Percentiles rank a stretch among this genome's conserved stretches.
These are phyloP conservation scores for Kodamaea jinghongensis DNA, from an alignment of 805 yeast species.

Conservation along the genomic window DNA sequence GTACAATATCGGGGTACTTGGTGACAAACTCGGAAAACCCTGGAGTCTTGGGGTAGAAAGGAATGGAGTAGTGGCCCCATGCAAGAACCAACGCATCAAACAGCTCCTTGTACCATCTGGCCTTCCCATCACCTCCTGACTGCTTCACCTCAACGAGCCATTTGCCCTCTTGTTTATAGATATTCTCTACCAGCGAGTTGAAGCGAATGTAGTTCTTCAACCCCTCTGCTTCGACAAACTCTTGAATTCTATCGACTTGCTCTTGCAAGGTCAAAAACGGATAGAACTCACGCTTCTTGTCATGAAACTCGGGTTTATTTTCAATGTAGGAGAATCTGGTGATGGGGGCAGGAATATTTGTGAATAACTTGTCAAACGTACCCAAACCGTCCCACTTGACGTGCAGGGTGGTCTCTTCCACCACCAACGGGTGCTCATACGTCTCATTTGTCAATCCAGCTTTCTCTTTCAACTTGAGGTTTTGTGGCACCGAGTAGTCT, in stretches of 20 bases:
- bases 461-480: slow-evolving; percentile 21
- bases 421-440: slow-evolving; percentile 14
- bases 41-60: slow-evolving; percentile 52
- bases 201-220: slow-evolving; percentile 33
- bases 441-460: slow-evolving; percentile 18
- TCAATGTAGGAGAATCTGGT: slow-evolving; percentile 38
- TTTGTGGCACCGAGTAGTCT: slow-evolving; percentile 34
- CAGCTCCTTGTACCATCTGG: slow-evolving; percentile 43
- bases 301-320: slow-evolving; percentile 19
- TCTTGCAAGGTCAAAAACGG: slow-evolving; percentile 41
- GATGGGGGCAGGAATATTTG: slow-evolving; percentile 39
- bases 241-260: slow-evolving; percentile 22
- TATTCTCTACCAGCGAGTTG: slow-evolving; percentile 40
- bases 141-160: slow-evolving; percentile 36
- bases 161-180: slow-evolving; percentile 31
- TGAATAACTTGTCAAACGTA: slow-evolving; percentile 36
- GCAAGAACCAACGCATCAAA: slow-evolving; percentile 66
- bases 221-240: slow-evolving; percentile 25
- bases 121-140: slow-evolving; percentile 13
- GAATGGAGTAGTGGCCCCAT: slow-evolving; percentile 62
- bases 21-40: slow-evolving; percentile 52
- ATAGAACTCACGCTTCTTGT: slow-evolving; percentile 24
- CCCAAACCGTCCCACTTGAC: slow-evolving; percentile 40
- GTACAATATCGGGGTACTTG: slow-evolving; percentile 44
- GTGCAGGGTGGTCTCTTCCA: slow-evolving; percentile 8